A percentile compares a stretch with the other conserved stretches of the same genome.
Evolutionary conservation across 805 yeast genomes (phyloP).

Genomic region (Cyberlindnera subsufficiens): DNA sequence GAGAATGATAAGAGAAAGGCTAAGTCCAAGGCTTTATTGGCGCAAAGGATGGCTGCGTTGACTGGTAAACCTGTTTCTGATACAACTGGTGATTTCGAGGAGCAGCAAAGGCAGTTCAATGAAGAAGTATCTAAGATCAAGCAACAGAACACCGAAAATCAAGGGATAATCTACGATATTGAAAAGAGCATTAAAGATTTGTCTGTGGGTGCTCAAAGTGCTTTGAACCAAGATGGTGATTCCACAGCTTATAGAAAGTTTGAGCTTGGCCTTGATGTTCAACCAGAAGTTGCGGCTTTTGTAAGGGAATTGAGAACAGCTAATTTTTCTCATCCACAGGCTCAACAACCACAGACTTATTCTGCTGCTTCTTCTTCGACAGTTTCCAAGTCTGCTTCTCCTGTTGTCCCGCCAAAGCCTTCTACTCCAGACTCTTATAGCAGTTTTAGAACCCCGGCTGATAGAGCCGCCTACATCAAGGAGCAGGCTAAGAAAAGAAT

Average conservation of each 20-base stretch:
- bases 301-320: conserved; percentile 45
- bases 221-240: conserved; percentile 26
- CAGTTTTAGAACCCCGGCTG: conserved; percentile 46
- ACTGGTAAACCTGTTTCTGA: conserved; percentile 64
- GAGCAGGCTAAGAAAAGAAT: conserved; percentile 78
- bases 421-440: conserved; percentile 21
- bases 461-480: conserved; percentile 73
- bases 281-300: conserved; percentile 57
- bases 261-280: conserved; percentile 79
- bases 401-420: conserved; percentile 14
- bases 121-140: conserved; percentile 47
- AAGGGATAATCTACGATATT: conserved; percentile 61
- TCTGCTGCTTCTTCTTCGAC: conserved; percentile 7
- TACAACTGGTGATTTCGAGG: conserved; percentile 31
- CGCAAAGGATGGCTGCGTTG: conserved; percentile 86
- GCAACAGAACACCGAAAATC: conserved; percentile 49
- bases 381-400: conserved; percentile 8
- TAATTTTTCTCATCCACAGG: neutral
- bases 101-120: conserved; percentile 34
- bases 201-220: conserved; percentile 33
- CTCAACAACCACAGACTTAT: conserved; percentile 1
- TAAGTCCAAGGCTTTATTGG: conserved; percentile 68
- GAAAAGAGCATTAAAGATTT: conserved; percentile 64
- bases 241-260: conserved; percentile 59
- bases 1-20: conserved; percentile 79